A percentile compares a stretch with the other conserved stretches of the same genome.
phyloP scores from a whole-genome alignment of 1,139 yeast species.

The Yamadazyma buinensis region DNA sequence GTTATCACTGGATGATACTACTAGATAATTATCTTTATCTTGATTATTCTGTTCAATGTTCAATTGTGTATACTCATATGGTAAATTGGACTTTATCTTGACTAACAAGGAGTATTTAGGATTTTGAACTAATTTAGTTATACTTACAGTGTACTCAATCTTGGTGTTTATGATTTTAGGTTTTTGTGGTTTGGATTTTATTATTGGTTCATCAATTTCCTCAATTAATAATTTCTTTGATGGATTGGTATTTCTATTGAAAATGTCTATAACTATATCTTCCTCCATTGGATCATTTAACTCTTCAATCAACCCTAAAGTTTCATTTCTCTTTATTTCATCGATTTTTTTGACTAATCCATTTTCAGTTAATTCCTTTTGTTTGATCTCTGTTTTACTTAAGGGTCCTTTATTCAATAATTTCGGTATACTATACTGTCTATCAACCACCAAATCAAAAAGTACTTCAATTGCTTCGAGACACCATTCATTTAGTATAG shows the following conservation, averaged over 20 bases:
- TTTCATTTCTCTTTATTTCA: constrained; percentile 35
- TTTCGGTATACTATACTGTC: constrained; percentile 54
- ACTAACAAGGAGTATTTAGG: constrained; percentile 5
- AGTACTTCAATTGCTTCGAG: constrained; percentile 63
- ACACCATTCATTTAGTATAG: constrained; percentile 58
- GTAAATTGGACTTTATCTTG: constrained; percentile 10
- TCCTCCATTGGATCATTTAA: constrained; percentile 18
- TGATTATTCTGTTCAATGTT: too few species aligned
- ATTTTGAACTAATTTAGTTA: constrained; percentile 7
- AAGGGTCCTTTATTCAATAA: constrained; percentile 58
- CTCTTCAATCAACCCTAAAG: constrained; percentile 41
- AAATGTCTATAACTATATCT: constrained; percentile 6
- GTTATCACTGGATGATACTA: constrained; percentile 2
- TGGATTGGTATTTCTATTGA: neutral
- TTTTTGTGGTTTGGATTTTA: neutral
- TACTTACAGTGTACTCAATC: constrained; percentile 8
- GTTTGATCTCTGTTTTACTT: constrained; percentile 30
- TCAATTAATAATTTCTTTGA: constrained; percentile 31
- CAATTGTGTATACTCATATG: constrained; percentile 6
- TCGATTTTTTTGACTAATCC: constrained; percentile 32
- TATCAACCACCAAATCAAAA: constrained; percentile 34
- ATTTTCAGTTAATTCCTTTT: constrained; percentile 25
- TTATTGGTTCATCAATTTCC: constrained; percentile 23
- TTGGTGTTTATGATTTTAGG: neutral
- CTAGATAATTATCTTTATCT: constrained; percentile 3